These are phyloP conservation scores for Sungouiozyma ichnusensis DNA, from an alignment of 805 yeast species.

Conservation along the genomic window DNA sequence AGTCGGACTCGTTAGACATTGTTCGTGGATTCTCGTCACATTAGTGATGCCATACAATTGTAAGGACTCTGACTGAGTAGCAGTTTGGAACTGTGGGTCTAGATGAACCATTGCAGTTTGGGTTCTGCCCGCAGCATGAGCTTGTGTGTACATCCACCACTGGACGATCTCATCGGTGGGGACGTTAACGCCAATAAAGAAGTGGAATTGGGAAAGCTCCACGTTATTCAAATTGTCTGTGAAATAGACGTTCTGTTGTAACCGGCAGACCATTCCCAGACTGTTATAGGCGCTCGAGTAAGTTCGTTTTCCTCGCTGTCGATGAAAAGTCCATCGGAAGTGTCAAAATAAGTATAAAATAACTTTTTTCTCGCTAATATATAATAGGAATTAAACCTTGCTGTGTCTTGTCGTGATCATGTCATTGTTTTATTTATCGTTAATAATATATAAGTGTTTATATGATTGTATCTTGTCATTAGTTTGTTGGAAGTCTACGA, in stretches of 20 bases:
- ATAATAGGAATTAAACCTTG: too few species aligned
- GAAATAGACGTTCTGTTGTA: neutral
- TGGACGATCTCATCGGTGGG: constrained; percentile 28
- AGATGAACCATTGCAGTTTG: constrained; percentile 30
- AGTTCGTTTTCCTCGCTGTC: too few species aligned
- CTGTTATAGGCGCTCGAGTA: too few species aligned
- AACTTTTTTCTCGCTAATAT: too few species aligned
- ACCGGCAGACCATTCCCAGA: neutral
- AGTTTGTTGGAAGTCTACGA: constrained; percentile 1
- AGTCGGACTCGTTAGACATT: neutral
- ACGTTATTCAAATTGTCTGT: neutral
- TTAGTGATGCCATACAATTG: neutral
- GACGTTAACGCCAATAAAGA: constrained; percentile 29
- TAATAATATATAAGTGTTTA: neutral
- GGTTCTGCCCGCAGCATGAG: constrained; percentile 13
- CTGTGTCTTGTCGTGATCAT: neutral
- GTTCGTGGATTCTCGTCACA: neutral
- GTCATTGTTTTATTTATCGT: neutral
- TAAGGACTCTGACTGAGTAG: neutral
- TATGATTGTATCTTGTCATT: constrained; percentile 8
- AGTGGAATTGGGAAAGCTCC: constrained; percentile 15
- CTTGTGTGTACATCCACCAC: constrained; percentile 6
- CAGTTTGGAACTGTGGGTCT: constrained; percentile 15
- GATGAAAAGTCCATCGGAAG: neutral
- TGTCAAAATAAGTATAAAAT: neutral